Conservation (phyloP, 2,329 filamentous ascomycete species). For the Exophiala aquamarina region DNA sequence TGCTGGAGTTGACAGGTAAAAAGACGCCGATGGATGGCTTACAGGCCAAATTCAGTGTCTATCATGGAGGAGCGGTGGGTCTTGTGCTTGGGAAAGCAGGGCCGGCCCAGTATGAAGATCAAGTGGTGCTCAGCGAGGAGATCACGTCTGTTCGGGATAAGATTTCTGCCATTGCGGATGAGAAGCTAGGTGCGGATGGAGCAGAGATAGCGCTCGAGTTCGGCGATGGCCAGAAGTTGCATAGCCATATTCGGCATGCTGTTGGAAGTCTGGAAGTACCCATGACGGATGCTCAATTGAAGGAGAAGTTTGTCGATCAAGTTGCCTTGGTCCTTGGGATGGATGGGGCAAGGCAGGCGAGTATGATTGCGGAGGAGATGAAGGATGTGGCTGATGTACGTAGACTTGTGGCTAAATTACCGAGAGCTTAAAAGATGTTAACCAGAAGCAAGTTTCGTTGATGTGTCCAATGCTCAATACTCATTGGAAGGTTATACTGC, state of each 20-base stretch:
- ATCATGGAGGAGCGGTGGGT: conserved; percentile 53
- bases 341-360: conserved; percentile 36
- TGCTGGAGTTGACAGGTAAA: conserved; percentile 55
- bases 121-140: conserved; percentile 42
- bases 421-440: too few species aligned
- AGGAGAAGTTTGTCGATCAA: conserved; percentile 53
- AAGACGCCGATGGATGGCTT: conserved; percentile 50
- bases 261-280: conserved; percentile 52
- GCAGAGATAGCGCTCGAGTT: conserved; percentile 40
- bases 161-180: conserved; percentile 45
- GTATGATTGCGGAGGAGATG: conserved; percentile 10
- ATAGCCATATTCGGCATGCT: conserved; percentile 51
- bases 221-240: conserved; percentile 36
- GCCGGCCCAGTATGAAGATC: conserved; percentile 52
- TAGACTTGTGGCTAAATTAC: background rate
- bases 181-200: conserved; percentile 44
- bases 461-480: too few species aligned
- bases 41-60: conserved; percentile 57
- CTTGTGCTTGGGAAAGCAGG: conserved; percentile 53
- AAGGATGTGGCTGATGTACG: too few species aligned
- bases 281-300: conserved; percentile 47
- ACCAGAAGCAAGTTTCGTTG: too few species aligned
- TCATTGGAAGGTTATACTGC: too few species aligned
- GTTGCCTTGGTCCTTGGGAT: conserved; percentile 43
- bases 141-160: conserved; percentile 47